Evolutionary conservation across 345 rosid genomes (phyloP), one percentile per base, ranked within the genome.

Genomic region (Pistacia vera): DNA sequence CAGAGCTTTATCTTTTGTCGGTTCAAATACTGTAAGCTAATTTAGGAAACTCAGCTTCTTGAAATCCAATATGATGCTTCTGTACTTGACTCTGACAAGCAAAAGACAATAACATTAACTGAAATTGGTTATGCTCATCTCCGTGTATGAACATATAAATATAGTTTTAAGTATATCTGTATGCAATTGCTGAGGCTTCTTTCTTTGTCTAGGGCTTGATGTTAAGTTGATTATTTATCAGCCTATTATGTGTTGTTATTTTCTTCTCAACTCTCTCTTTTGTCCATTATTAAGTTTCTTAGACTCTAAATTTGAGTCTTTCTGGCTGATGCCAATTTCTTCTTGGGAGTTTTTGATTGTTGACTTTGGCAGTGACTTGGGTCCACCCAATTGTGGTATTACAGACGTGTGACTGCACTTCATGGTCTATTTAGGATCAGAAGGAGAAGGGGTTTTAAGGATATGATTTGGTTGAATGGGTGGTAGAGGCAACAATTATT

Each of bases 1-100:
- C 80, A 90, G 83, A 81, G 99, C 99, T 66, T 81, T 96, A 75
- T 96, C 99, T 41, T 96, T 96, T 78, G 99, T 95, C 63, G 99
- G 99, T 76, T 95, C 99, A 0, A 93, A 95, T 80, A 87, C 82
- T 51, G 99, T 95, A 91, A 90, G 97, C 83, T 73, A 70, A 55
- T 62, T 25, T 7, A 18, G 41, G 11, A 20, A 63, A 44, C 44
- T 73, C n/a, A 33, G 13, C 25, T 41, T 13, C 33, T 35, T 22
- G 30, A 63, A 71, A 55, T 16, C 63, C 54, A 38, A 28, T n/a
- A 8, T 51, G 25, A 49, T 80, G 62, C 17, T 69, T 41, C n/a
- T 49, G 41, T n/a, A 18, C 4, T 16, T 11, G n/a, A 18, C 28
- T 8, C 44, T 20, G 38, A 18, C 46, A 35, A 35, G 46, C 11